Evolutionary conservation across 768 basidiomycete genomes (phyloP), one percentile per base, ranked within the genome.

Genomic region (Ramaria sp.): DNA sequence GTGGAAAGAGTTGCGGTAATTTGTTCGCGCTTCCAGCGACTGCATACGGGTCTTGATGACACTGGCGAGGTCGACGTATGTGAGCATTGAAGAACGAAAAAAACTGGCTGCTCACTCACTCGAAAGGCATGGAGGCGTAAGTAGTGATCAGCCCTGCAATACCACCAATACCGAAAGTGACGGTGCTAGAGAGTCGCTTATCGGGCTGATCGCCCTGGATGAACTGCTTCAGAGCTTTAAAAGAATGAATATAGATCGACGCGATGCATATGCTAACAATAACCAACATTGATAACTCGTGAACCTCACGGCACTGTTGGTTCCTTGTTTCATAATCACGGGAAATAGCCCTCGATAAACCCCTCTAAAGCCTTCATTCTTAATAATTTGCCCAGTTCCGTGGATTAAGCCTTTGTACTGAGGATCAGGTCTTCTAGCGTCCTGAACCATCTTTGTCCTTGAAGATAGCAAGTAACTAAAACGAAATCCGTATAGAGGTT

Each of bases 41-140:
- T 99, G 96, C 96, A 98, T 99, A 24, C 95, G 81, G 10, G 96
- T 98, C 71, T 98, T 99, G 69, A 99, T 81, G 30, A 97, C 93
- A 64, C 53, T 55, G 53, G 16, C 13, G 18, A 55, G 18, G 24
- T 12, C n/a, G 15, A n/a, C 30, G 53, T 47, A n/a, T 30, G 36
- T 15, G 9, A 45, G 28, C 10, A 55, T 42, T 24, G 4, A 9
- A 20, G 10, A 27, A 52, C 8, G 24, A 42, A 27, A 18, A 41
- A 20, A 24, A 25, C 5, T 15, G 42, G 22, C 22, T 47, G 32
- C 53, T n/a, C 13, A 48, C 52, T 10, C 36, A 54, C 53, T 90
- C 88, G 15, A 91, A 73, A 5, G 88, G 87, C 81, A 90, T 88
- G 0, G 87, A 88, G 30, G 82, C 79, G 68, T 90, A 97, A 1